phyloP scores from a whole-genome alignment of 1,139 yeast species.

The Saccharomyces hybrid region DNA sequence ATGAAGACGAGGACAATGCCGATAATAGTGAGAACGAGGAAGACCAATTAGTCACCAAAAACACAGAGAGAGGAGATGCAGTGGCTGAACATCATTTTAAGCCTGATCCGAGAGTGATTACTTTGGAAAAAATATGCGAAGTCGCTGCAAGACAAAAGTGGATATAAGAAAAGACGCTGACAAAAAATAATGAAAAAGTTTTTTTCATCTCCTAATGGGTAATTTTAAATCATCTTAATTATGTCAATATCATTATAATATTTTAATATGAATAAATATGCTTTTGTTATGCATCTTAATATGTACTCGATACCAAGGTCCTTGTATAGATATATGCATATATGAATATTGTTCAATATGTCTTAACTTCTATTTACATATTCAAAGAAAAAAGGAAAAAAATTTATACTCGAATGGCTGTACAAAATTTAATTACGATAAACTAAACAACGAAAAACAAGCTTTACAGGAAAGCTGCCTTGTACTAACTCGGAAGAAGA shows the following conservation, averaged over 20 bases:
- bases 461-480: neutral
- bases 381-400: neutral
- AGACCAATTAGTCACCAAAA: neutral
- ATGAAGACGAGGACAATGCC: slow-evolving; percentile 13
- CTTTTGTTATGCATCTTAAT: neutral
- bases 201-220: neutral
- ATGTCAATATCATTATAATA: neutral
- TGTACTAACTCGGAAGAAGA: neutral
- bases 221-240: neutral
- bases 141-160: slow-evolving; percentile 33
- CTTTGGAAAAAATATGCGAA: slow-evolving; percentile 31
- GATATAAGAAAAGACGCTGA: slow-evolving; percentile 15
- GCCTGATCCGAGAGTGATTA: slow-evolving; percentile 32
- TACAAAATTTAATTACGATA: neutral
- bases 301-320: neutral
- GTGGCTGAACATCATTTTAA: slow-evolving; percentile 15
- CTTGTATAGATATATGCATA: neutral
- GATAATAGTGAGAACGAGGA: neutral
- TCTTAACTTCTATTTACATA: neutral
- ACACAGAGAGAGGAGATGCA: slow-evolving; percentile 7
- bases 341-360: neutral
- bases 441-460: neutral
- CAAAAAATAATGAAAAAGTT: neutral
- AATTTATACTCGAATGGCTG: neutral
- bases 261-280: neutral